Conservation (phyloP, 2,329 filamentous ascomycete genomes). For the Claviceps sp. region DNA sequence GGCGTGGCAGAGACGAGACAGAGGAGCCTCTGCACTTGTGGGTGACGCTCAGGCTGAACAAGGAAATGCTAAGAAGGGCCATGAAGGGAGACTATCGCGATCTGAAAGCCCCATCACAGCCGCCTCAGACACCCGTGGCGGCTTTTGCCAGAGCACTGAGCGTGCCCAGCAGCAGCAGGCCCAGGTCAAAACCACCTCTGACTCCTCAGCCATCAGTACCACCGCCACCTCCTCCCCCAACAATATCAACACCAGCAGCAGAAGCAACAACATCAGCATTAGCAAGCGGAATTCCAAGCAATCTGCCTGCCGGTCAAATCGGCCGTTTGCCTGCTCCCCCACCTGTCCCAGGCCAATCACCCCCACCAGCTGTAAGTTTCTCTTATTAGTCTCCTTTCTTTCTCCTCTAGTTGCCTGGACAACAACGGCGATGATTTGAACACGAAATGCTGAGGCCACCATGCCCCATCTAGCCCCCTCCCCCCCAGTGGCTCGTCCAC, state of each 20-base stretch:
- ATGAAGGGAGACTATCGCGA: constrained; percentile 40
- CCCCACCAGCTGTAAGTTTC: constrained; percentile 46
- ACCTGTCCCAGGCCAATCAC: constrained; percentile 40
- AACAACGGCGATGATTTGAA: too few relatives aligned
- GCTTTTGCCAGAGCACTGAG: constrained; percentile 20
- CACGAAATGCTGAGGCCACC: too few relatives aligned
- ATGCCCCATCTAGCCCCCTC: constrained; percentile 49
- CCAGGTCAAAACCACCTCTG: constrained; percentile 22
- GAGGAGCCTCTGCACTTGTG: constrained; percentile 58
- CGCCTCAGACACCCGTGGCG: constrained; percentile 18
- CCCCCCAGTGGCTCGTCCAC: constrained; percentile 71
- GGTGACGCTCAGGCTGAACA: constrained; percentile 62
- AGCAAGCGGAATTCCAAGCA: constrained; percentile 19
- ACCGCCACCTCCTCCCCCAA: too few relatives aligned
- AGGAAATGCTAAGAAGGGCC: constrained; percentile 56
- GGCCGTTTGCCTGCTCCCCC: constrained; percentile 58
- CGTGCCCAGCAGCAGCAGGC: constrained; percentile 13
- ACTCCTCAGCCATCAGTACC: constrained; percentile 17
- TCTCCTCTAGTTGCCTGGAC: background rate
- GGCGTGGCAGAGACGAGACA: constrained; percentile 61
- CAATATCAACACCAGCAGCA: too few relatives aligned
- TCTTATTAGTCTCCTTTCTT: background rate
- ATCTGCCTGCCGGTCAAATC: constrained; percentile 39
- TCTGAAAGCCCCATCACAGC: constrained; percentile 21
- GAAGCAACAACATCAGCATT: constrained; percentile 9